phyloP scores from a whole-genome alignment of 140 eudicot species.

The Erigeron philadelphicus region DNA sequence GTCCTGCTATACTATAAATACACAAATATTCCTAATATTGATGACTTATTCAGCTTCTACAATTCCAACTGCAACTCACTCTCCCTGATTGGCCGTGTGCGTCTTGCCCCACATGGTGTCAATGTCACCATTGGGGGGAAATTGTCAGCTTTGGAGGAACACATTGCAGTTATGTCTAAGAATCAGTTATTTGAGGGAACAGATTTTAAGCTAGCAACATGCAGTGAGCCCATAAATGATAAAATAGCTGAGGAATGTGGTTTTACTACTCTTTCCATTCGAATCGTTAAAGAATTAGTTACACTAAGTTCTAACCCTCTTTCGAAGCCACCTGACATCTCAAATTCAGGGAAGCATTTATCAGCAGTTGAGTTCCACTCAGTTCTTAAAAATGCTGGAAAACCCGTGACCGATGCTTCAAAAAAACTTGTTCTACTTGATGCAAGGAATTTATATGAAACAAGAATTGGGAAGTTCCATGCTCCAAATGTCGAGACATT shows the following conservation, averaged over 20 bases:
- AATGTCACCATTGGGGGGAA: slow-evolving; percentile 93
- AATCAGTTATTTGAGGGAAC: slow-evolving; percentile 64
- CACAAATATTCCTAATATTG: slow-evolving; percentile 52
- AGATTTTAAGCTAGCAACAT: slow-evolving; percentile 84
- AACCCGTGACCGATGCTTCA: slow-evolving; percentile 21
- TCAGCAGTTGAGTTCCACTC: slow-evolving; percentile 82
- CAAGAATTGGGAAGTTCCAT: slow-evolving; percentile 81
- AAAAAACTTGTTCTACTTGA: slow-evolving; percentile 59
- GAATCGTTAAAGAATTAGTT: slow-evolving; percentile 90
- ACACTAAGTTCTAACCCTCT: slow-evolving; percentile 70
- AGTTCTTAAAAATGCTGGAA: slow-evolving; percentile 55
- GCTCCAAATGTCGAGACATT: slow-evolving; percentile 65
- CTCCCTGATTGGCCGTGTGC: slow-evolving; percentile 78
- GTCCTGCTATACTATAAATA: slow-evolving; percentile 70
- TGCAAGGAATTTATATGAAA: slow-evolving; percentile 89
- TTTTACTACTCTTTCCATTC: slow-evolving; percentile 74
- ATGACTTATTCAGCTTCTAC: slow-evolving; percentile 58
- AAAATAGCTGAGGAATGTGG: slow-evolving; percentile 80
- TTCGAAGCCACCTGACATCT: slow-evolving; percentile 60
- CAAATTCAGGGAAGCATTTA: slow-evolving; percentile 78
- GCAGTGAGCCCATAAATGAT: slow-evolving; percentile 53
- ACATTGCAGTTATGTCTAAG: slow-evolving; percentile 49
- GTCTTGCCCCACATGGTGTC: slow-evolving; percentile 80
- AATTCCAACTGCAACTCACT: slow-evolving; percentile 63
- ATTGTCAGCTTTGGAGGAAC: slow-evolving; percentile 50